These are phyloP conservation scores for Botrytis tulipae DNA, from an alignment of 2,329 filamentous ascomycete genomes.

Conservation along the genomic window DNA sequence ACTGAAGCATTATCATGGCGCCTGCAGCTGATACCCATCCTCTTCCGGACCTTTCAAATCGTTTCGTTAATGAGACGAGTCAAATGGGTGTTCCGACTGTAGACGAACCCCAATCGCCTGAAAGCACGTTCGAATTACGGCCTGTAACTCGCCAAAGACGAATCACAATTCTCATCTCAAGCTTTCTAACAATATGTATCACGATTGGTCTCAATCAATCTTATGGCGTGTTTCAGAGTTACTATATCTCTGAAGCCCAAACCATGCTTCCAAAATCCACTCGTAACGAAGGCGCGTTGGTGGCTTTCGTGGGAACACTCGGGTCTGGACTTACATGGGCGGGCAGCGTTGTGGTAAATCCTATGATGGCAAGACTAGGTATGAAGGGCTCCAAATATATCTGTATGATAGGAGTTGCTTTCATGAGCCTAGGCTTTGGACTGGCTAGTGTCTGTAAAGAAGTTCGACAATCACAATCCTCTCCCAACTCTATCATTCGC, in stretches of 20 bases:
- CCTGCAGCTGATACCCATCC: conserved; percentile 16
- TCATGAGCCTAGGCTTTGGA: conserved; percentile 45
- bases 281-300: conserved; percentile 42
- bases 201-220: conserved; percentile 51
- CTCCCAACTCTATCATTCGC: background rate
- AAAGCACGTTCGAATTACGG: conserved; percentile 42
- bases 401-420: conserved; percentile 43
- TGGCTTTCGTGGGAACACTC: conserved; percentile 50
- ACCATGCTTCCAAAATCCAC: conserved; percentile 42
- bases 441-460: conserved; percentile 41
- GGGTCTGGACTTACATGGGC: conserved; percentile 50
- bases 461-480: conserved; percentile 23
- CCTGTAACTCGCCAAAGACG: conserved; percentile 41
- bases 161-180: conserved; percentile 44
- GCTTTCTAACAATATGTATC: conserved; percentile 46
- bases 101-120: background rate
- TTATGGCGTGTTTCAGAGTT: conserved; percentile 50
- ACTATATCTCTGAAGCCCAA: conserved; percentile 46
- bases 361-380: conserved; percentile 46
- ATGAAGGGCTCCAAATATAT: conserved; percentile 40
- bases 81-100: background rate
- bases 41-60: background rate
- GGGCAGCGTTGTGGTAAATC: conserved; percentile 50
- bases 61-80: conserved; percentile 29
- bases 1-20: background rate